Percentiles rank a stretch among this genome's conserved stretches.
phyloP scores from a whole-genome alignment of 495 filamentous ascomycete genomes.

The Chaetomium tenue region DNA sequence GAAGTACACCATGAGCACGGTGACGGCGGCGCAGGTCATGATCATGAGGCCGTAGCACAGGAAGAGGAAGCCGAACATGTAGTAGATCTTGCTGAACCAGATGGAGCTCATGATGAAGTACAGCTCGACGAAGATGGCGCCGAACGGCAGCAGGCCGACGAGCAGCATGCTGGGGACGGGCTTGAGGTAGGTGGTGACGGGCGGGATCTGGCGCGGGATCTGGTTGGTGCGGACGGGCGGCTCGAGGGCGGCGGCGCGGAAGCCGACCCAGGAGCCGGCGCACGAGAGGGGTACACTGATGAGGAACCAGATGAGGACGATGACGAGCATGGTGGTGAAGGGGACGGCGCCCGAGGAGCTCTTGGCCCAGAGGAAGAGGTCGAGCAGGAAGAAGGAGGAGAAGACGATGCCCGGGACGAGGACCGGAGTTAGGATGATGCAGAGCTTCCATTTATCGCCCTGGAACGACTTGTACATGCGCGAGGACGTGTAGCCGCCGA shows the following conservation, averaged over 20 bases:
- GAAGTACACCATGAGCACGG: slow-evolving; percentile 91
- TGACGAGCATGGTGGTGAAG: slow-evolving; percentile 92
- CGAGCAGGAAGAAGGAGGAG: slow-evolving; percentile 83
- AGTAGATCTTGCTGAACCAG: slow-evolving; percentile 97
- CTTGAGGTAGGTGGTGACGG: slow-evolving; percentile 72
- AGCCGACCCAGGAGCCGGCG: slow-evolving; percentile 89
- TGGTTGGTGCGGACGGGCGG: slow-evolving; percentile 93
- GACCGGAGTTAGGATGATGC: slow-evolving; percentile 82
- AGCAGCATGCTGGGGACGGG: slow-evolving; percentile 83
- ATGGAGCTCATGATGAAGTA: slow-evolving; percentile 98
- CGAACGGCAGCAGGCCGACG: slow-evolving; percentile 89
- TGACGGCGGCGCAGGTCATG: slow-evolving; percentile 88
- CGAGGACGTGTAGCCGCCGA: slow-evolving; percentile 88
- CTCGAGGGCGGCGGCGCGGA: slow-evolving; percentile 62
- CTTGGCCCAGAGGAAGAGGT: slow-evolving; percentile 93
- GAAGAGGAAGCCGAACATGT: slow-evolving; percentile 99
- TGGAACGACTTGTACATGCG: slow-evolving; percentile 88
- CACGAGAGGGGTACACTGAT: slow-evolving; percentile 91
- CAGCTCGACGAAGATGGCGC: slow-evolving; percentile 94
- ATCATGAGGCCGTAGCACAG: slow-evolving; percentile 97
- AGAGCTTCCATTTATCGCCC: slow-evolving; percentile 90
- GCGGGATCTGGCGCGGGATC: slow-evolving; percentile 94
- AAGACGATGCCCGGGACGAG: slow-evolving; percentile 88
- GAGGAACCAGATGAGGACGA: slow-evolving; percentile 92
- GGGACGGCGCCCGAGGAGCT: slow-evolving; percentile 89